phyloP scores from a whole-genome alignment of 345 rosid genomes.

The Reutealis trisperma region DNA sequence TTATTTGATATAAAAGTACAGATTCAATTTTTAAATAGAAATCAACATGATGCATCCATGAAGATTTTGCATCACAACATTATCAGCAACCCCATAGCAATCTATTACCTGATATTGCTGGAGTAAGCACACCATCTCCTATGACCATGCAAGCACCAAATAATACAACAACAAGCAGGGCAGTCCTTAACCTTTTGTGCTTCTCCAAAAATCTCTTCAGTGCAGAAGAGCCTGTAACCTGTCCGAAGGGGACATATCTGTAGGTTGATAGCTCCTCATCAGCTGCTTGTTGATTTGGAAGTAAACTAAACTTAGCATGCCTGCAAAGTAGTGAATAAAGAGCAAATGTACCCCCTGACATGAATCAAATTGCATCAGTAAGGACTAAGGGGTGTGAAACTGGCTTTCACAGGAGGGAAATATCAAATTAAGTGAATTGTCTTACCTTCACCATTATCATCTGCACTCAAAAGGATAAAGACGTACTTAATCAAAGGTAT shows the following conservation, averaged over 20 bases:
- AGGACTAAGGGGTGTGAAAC: not conserved
- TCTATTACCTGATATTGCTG: slow-evolving; percentile 77
- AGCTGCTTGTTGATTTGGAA: slow-evolving; percentile 96
- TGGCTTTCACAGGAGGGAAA: not conserved
- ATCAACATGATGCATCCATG: not conserved
- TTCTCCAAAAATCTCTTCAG: slow-evolving; percentile 72
- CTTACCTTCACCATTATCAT: slow-evolving; percentile 88
- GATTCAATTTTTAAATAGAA: not conserved
- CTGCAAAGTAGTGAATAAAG: slow-evolving; percentile 88
- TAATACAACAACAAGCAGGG: slow-evolving; percentile 67
- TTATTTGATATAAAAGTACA: not conserved
- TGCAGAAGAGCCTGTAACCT: slow-evolving; percentile 43
- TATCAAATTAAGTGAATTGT: not conserved
- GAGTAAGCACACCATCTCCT: slow-evolving; percentile 90
- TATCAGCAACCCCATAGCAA: not conserved
- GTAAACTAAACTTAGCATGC: slow-evolving; percentile 83
- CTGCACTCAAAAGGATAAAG: slow-evolving; percentile 60
- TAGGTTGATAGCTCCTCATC: slow-evolving; percentile 92
- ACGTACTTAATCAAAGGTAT: slow-evolving; percentile 78
- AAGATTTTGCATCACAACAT: not conserved
- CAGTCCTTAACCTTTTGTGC: slow-evolving; percentile 72
- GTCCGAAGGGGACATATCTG: slow-evolving; percentile 58
- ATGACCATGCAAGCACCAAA: slow-evolving; percentile 89
- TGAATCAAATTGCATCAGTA: slow-evolving; percentile 24
- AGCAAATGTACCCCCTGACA: slow-evolving; percentile 87